These are phyloP conservation scores for Talaromyces verruculosus DNA, from an alignment of 2,329 filamentous ascomycete species.

Conservation along the genomic window DNA sequence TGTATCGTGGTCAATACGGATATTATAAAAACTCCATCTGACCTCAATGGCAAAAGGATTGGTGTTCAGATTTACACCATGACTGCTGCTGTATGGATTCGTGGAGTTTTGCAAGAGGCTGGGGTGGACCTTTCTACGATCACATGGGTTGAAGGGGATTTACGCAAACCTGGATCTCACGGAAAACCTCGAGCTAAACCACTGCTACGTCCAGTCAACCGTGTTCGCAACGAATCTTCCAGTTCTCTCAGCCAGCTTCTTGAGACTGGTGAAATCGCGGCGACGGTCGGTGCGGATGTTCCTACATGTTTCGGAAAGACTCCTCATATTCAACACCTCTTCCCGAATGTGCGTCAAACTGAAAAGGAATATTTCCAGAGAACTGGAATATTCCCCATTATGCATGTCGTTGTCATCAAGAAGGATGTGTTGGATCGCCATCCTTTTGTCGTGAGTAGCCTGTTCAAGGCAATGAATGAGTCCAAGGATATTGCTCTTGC, in stretches of 20 bases:
- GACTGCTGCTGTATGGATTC: constrained; percentile 42
- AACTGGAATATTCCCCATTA: constrained; percentile 35
- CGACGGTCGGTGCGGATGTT: constrained; percentile 38
- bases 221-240: constrained; percentile 22
- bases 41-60: constrained; percentile 38
- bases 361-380: constrained; percentile 36
- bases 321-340: constrained; percentile 23
- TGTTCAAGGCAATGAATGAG: constrained; percentile 37
- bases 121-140: constrained; percentile 36
- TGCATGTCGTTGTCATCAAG: constrained; percentile 33
- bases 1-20: constrained; percentile 37
- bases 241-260: constrained; percentile 36
- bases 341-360: constrained; percentile 36
- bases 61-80: constrained; percentile 42
- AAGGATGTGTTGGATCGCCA: constrained; percentile 32
- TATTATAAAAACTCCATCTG: constrained; percentile 31
- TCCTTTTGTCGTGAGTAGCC: constrained; percentile 31
- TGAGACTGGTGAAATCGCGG: constrained; percentile 39
- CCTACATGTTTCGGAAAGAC: constrained; percentile 34
- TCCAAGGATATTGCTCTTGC: constrained; percentile 34
- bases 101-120: constrained; percentile 35
- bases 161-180: constrained; percentile 32
- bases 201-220: constrained; percentile 21
- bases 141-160: constrained; percentile 37
- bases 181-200: constrained; percentile 31